Evolutionary conservation across 768 basidiomycete species (phyloP).

Genomic region (Amanita rimosa): DNA sequence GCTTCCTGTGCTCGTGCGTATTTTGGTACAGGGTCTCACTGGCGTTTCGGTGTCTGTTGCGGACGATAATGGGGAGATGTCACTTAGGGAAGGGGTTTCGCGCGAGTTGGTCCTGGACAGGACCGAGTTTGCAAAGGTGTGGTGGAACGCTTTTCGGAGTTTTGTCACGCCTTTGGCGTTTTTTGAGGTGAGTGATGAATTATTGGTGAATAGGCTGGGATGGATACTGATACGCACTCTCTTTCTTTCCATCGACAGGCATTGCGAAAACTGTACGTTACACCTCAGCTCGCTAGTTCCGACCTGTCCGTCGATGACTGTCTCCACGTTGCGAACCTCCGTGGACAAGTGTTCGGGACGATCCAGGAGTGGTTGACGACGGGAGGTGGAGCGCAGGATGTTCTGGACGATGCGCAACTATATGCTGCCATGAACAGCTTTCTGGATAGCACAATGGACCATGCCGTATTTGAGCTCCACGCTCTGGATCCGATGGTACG

Average conservation of each 20-base stretch:
- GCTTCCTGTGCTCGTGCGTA: slow-evolving; percentile 58
- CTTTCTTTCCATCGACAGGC: slow-evolving; percentile 31
- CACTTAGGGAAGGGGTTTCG: slow-evolving; percentile 62
- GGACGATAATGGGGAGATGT: slow-evolving; percentile 82
- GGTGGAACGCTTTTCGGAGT: slow-evolving; percentile 79
- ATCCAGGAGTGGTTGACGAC: slow-evolving; percentile 61
- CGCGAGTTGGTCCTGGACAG: slow-evolving; percentile 65
- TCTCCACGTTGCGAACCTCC: slow-evolving; percentile 35
- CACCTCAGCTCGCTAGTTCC: slow-evolving; percentile 31
- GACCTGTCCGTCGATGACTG: slow-evolving; percentile 33
- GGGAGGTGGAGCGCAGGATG: slow-evolving; percentile 73
- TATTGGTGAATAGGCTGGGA: too few relatives aligned
- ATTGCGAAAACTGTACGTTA: slow-evolving; percentile 62
- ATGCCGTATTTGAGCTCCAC: slow-evolving; percentile 32
- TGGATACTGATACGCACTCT: not conserved
- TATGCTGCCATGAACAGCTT: slow-evolving; percentile 49
- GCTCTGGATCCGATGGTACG: slow-evolving; percentile 33
- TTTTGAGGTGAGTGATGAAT: slow-evolving; percentile 53
- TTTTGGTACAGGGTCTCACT: slow-evolving; percentile 68
- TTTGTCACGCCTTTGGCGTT: slow-evolving; percentile 75
- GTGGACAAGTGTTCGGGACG: slow-evolving; percentile 53
- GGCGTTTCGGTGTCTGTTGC: slow-evolving; percentile 73
- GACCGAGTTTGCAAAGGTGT: slow-evolving; percentile 60
- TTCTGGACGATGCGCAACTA: slow-evolving; percentile 60
- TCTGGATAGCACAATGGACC: slow-evolving; percentile 43